A percentile compares a stretch with the other conserved stretches of the same genome.
Evolutionary conservation across 805 yeast species (phyloP).

Genomic region (Clavispora fructus): DNA sequence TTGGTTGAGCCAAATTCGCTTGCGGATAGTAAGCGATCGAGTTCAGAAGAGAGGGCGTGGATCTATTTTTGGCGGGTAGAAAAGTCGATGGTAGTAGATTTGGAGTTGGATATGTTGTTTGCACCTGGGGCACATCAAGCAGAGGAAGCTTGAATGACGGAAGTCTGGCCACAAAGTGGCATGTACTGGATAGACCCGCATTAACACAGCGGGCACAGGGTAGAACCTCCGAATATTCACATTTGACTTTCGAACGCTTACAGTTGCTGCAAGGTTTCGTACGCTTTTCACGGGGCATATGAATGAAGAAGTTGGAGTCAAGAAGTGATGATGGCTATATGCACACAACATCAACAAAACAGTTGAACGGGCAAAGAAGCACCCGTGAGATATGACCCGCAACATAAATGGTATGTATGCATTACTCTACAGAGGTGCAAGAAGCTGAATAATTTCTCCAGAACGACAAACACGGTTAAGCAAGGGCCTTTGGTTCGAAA

Average conservation of each 20-base stretch:
- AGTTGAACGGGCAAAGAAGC: neutral
- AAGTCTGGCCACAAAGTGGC: conserved; percentile 53
- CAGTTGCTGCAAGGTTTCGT: conserved; percentile 63
- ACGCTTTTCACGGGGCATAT: conserved; percentile 32
- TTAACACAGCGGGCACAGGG: conserved; percentile 58
- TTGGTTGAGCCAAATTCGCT: neutral
- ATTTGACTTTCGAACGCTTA: conserved; percentile 57
- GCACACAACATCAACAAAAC: neutral
- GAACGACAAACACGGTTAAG: too few species aligned
- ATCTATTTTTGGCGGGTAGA: neutral
- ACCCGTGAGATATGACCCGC: too few species aligned
- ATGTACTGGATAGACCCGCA: conserved; percentile 40
- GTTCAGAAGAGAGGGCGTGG: neutral
- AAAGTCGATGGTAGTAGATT: neutral
- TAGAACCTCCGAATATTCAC: conserved; percentile 42
- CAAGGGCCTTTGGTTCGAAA: too few species aligned
- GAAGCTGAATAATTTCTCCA: too few species aligned
- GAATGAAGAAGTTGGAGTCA: neutral
- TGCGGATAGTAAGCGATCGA: neutral
- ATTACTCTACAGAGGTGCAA: too few species aligned
- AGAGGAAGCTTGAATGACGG: conserved; percentile 36
- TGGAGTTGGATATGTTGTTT: neutral
- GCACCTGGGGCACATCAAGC: conserved; percentile 3
- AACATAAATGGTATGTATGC: too few species aligned
- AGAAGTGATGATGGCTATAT: neutral